Conservation (phyloP, 371 early-diverging fungal genomes). For the Apophysomyces ossiformis region DNA sequence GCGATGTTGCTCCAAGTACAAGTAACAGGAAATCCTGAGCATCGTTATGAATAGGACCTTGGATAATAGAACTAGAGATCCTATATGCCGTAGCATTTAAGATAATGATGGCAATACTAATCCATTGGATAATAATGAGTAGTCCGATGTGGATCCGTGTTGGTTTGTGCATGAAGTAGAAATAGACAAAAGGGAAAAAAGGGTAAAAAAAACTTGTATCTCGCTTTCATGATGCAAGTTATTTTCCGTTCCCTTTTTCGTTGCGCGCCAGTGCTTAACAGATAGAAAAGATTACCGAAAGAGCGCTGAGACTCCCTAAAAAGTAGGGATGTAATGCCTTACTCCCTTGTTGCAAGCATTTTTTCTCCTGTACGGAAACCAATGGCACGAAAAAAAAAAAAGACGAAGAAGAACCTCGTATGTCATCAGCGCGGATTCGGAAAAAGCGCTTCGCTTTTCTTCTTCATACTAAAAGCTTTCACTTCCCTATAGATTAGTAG, state of each 20-base stretch:
- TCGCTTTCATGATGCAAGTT: conserved; percentile 1
- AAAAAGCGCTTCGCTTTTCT: not conserved
- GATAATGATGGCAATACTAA: conserved; percentile 35
- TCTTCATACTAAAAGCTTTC: too few species aligned
- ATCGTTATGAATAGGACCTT: not conserved
- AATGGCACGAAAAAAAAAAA: too few species aligned
- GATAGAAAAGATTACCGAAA: not conserved
- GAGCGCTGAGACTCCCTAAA: conserved; percentile 1
- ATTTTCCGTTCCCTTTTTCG: not conserved
- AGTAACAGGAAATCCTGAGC: conserved; percentile 33
- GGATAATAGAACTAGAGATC: conserved; percentile 13
- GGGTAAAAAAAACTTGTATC: not conserved
- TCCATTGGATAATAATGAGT: conserved; percentile 37
- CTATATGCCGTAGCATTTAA: conserved; percentile 30
- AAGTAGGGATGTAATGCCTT: not conserved
- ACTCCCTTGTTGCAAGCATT: conserved; percentile 2
- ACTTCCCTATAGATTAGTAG: too few species aligned
- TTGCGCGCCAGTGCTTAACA: conserved; percentile 3
- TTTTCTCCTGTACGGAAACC: not conserved
- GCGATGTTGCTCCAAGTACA: conserved; percentile 30
- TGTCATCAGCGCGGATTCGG: conserved; percentile 1
- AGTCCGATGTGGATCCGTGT: conserved; percentile 27
- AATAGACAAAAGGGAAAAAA: not conserved
- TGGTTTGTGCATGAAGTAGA: conserved; percentile 21
- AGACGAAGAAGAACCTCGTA: too few species aligned